Conservation (phyloP, 805 yeast species). For the Soucietia sequanensis region DNA sequence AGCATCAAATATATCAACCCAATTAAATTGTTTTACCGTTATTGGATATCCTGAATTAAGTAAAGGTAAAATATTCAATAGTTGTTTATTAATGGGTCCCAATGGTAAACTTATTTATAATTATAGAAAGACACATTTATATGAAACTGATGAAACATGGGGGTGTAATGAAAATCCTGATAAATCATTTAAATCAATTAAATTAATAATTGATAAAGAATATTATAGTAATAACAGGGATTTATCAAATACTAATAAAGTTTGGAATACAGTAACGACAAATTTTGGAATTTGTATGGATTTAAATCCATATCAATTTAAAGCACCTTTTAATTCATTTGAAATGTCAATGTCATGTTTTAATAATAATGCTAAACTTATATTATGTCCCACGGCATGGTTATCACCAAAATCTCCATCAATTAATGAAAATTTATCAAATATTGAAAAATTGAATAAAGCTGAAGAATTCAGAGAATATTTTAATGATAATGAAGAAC, state of each 20-base stretch:
- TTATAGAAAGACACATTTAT: constrained; percentile 75
- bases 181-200: constrained; percentile 52
- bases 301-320: constrained; percentile 79
- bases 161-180: constrained; percentile 69
- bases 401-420: constrained; percentile 52
- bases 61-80: constrained; percentile 52
- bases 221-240: constrained; percentile 12
- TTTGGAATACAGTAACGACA: constrained; percentile 22
- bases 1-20: constrained; percentile 53
- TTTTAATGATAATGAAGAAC: too few relatives aligned
- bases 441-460: constrained; percentile 13
- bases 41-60: constrained; percentile 78
- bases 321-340: constrained; percentile 70
- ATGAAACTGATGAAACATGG: constrained; percentile 78
- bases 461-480: constrained; percentile 6
- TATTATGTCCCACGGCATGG: constrained; percentile 89
- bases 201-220: constrained; percentile 26
- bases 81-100: constrained; percentile 65
- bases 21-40: constrained; percentile 61
- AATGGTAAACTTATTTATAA: constrained; percentile 58
- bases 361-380: constrained; percentile 47
- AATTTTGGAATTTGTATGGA: constrained; percentile 94
- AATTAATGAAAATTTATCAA: constrained; percentile 14
- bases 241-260: constrained; percentile 21
- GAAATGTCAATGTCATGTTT: constrained; percentile 65